Conservation (phyloP, 1,284 basidiomycete genomes). For the Boletus hoseneyae region DNA sequence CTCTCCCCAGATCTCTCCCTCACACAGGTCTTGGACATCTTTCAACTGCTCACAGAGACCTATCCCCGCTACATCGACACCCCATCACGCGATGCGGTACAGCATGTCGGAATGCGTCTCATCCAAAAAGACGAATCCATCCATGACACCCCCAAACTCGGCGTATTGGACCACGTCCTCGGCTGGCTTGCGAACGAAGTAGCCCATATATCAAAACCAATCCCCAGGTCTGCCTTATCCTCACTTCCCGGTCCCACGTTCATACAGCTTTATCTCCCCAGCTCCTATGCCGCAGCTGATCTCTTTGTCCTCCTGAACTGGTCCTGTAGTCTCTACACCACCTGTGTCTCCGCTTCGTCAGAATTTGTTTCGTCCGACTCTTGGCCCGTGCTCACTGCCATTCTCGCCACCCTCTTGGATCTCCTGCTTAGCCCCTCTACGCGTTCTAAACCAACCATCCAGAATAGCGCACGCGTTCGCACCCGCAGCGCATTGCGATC, state of each 20-base stretch:
- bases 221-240: constrained; percentile 43
- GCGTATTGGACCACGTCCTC: constrained; percentile 65
- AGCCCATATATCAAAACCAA: constrained; percentile 47
- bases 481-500: constrained; percentile 63
- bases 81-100: constrained; percentile 66
- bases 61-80: constrained; percentile 76
- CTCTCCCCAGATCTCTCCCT: constrained; percentile 54
- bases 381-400: constrained; percentile 50
- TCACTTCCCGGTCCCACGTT: constrained; percentile 7
- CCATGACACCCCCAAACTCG: constrained; percentile 41
- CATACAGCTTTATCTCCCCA: constrained; percentile 24
- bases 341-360: constrained; percentile 43
- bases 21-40: constrained; percentile 66
- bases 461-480: constrained; percentile 57
- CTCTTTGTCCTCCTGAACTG: constrained; percentile 74
- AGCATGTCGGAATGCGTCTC: constrained; percentile 60
- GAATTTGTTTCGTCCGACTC: constrained; percentile 43
- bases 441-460: constrained; percentile 56
- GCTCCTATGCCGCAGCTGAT: constrained; percentile 60
- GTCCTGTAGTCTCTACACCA: constrained; percentile 63
- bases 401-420: constrained; percentile 59
- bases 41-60: constrained; percentile 68
- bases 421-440: constrained; percentile 49
- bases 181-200: constrained; percentile 72
- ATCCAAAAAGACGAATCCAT: constrained; percentile 54